Evolutionary conservation across 129 eudicot species (phyloP).

Genomic region (Helianthus annuus): DNA sequence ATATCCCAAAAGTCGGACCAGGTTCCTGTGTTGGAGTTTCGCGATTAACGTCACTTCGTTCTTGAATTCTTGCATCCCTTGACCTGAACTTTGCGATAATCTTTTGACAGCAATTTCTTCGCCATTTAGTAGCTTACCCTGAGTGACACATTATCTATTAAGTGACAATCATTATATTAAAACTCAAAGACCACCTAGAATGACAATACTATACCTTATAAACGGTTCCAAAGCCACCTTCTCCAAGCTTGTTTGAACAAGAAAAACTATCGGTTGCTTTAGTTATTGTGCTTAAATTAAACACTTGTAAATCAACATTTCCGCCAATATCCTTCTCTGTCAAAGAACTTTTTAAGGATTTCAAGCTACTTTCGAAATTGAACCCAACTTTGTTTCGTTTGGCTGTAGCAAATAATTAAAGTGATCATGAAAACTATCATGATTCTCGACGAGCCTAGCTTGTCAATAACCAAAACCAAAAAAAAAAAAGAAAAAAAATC

Average conservation of each 20-base stretch:
- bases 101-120: no score
- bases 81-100: no score
- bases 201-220: slow-evolving; percentile 19
- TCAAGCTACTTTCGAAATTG: not conserved
- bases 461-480: no score
- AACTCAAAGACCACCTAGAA: no score
- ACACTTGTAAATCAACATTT: slow-evolving; percentile 35
- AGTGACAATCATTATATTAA: no score
- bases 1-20: no score
- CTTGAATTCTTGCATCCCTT: no score
- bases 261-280: slow-evolving; percentile 43
- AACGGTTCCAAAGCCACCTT: slow-evolving; percentile 60
- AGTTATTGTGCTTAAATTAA: slow-evolving; percentile 26
- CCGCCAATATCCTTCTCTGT: slow-evolving; percentile 21
- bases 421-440: no score
- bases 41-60: no score
- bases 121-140: slow-evolving; percentile 50
- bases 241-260: slow-evolving; percentile 40
- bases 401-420: slow-evolving; percentile 12
- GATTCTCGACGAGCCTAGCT: no score
- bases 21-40: no score
- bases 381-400: slow-evolving; percentile 3
- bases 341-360: slow-evolving; percentile 23
- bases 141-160: not conserved
- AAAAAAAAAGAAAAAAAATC: no score